phyloP scores from a whole-genome alignment of 768 basidiomycete genomes.

The Boletus reticuloceps region DNA sequence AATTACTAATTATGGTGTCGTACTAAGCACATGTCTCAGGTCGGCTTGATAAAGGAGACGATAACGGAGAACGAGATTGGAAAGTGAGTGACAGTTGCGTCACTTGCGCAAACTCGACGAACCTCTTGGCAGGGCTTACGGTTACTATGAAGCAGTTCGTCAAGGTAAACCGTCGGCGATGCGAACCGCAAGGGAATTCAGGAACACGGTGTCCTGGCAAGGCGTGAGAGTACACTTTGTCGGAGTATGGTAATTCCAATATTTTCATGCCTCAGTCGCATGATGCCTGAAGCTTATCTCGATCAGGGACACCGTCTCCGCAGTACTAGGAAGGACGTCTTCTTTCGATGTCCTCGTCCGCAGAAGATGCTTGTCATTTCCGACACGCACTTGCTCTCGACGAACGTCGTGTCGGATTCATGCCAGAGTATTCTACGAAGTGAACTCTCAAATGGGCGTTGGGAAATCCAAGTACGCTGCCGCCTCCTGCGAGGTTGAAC shows the following conservation, averaged over 20 bases:
- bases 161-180: conserved; percentile 3
- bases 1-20: no score
- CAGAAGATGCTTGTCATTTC: conserved; percentile 9
- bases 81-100: conserved; percentile 5
- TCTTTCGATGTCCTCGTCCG: conserved; percentile 4
- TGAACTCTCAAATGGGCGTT: neutral
- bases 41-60: conserved; percentile 2
- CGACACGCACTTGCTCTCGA: conserved; percentile 15
- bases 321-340: conserved; percentile 1
- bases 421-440: conserved; percentile 10
- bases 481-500: no score
- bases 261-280: neutral
- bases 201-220: conserved; percentile 33
- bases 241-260: conserved; percentile 30
- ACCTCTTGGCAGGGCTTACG: conserved; percentile 5
- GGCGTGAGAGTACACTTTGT: conserved; percentile 30
- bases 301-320: conserved; percentile 14
- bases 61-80: conserved; percentile 16
- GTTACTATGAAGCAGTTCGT: conserved; percentile 1
- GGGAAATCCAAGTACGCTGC: neutral
- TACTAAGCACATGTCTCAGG: neutral
- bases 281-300: neutral
- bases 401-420: conserved; percentile 13
- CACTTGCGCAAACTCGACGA: neutral
- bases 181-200: conserved; percentile 29